A percentile compares a stretch with the other conserved stretches of the same genome.
Evolutionary conservation across 2,329 filamentous ascomycete species (phyloP).

Genomic region (Colletotrichum agaves): DNA sequence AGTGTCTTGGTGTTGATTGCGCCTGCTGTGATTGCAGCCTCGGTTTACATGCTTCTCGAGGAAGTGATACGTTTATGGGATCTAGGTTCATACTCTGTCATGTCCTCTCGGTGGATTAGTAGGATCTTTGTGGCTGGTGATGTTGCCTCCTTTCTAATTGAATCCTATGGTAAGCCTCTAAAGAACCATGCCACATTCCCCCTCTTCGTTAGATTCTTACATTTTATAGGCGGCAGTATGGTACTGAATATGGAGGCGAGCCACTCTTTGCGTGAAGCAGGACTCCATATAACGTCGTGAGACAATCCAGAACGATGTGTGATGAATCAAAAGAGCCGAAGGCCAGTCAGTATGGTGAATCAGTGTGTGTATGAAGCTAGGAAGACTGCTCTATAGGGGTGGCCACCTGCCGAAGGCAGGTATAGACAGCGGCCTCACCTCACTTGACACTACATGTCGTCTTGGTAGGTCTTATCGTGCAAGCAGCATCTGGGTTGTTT

Average conservation of each 20-base stretch:
- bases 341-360: too few species aligned
- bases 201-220: neutral
- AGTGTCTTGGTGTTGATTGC: neutral
- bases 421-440: too few species aligned
- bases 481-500: neutral
- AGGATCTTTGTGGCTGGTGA: conserved; percentile 2
- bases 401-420: too few species aligned
- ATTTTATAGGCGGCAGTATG: neutral
- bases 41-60: conserved; percentile 6
- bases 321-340: too few species aligned
- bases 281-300: too few species aligned
- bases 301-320: too few species aligned
- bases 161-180: neutral
- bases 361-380: too few species aligned
- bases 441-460: too few species aligned
- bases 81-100: neutral
- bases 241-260: neutral
- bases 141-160: neutral
- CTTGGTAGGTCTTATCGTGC: neutral
- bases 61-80: neutral
- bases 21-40: conserved; percentile 3
- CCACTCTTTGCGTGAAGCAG: neutral
- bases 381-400: too few species aligned
- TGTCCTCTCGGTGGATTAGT: conserved; percentile 2
- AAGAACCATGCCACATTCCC: neutral